phyloP scores from a whole-genome alignment of 257 asterid species.

The Lantana camara region DNA sequence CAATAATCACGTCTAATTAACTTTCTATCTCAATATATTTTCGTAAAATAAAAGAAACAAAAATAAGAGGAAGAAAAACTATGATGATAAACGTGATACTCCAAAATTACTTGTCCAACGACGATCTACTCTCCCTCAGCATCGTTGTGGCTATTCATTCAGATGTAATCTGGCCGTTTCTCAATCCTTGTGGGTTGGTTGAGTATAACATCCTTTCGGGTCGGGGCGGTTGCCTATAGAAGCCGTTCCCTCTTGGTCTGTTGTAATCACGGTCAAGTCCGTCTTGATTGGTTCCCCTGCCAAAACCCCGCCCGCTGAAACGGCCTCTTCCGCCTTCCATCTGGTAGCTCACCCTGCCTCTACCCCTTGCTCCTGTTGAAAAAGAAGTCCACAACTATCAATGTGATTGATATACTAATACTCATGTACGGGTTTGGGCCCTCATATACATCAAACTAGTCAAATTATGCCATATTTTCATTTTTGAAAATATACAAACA shows the following conservation, averaged over 20 bases:
- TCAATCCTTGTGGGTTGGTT: conserved; percentile 49
- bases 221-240: conserved; percentile 61
- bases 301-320: conserved; percentile 65
- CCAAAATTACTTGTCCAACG: conserved; percentile 45
- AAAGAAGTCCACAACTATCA: too few species aligned
- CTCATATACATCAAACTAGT: too few species aligned
- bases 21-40: conserved; percentile 28
- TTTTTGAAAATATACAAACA: too few species aligned
- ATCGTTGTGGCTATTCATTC: conserved; percentile 42
- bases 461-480: too few species aligned
- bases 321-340: conserved; percentile 74
- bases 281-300: conserved; percentile 50
- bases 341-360: conserved; percentile 77
- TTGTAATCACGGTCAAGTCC: conserved; percentile 61
- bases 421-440: too few species aligned
- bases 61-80: conserved; percentile 27
- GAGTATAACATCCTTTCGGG: conserved; percentile 58
- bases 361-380: conserved; percentile 79
- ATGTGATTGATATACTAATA: too few species aligned
- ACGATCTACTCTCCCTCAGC: conserved; percentile 23
- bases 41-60: conserved; percentile 21
- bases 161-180: conserved; percentile 48
- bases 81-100: conserved; percentile 37
- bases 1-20: conserved; percentile 35
- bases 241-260: conserved; percentile 74